These are phyloP conservation scores for Marvania coccoides DNA, from an alignment of 139 green algal genomes.

Conservation along the genomic window DNA sequence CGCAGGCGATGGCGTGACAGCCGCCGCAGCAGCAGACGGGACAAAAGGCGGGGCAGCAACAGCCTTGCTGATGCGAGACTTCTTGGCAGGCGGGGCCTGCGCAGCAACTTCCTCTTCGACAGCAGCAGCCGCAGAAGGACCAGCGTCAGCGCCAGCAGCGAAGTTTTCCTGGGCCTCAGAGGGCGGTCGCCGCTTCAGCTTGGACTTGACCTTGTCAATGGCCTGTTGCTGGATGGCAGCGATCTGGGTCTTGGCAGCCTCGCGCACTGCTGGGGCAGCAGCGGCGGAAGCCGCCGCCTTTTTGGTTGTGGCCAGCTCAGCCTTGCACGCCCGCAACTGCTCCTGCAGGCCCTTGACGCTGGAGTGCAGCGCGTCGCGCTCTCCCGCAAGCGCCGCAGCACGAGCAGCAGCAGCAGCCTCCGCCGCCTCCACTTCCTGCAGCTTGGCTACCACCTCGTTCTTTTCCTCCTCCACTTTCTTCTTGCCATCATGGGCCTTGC, in stretches of 20 bases:
- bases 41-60: not conserved
- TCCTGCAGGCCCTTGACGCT: not conserved
- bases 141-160: not conserved
- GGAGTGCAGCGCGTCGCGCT: not conserved
- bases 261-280: not conserved
- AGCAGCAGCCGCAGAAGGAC: not conserved
- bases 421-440: not conserved
- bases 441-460: not conserved
- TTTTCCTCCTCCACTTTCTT: not conserved
- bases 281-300: not conserved
- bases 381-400: not conserved
- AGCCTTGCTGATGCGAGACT: not conserved
- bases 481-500: not conserved
- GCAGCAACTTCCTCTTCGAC: not conserved
- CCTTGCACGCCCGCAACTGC: not conserved
- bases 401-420: not conserved
- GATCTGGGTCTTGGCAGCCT: not conserved
- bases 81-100: not conserved
- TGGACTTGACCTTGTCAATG: not conserved
- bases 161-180: not conserved
- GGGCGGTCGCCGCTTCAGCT: not conserved
- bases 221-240: slow-evolving; percentile 1
- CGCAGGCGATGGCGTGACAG: too few species aligned
- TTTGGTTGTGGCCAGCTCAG: not conserved
- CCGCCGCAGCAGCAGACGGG: too few species aligned